Conservation (phyloP, 306 rosid species). For the Lathyrus oleraceus region DNA sequence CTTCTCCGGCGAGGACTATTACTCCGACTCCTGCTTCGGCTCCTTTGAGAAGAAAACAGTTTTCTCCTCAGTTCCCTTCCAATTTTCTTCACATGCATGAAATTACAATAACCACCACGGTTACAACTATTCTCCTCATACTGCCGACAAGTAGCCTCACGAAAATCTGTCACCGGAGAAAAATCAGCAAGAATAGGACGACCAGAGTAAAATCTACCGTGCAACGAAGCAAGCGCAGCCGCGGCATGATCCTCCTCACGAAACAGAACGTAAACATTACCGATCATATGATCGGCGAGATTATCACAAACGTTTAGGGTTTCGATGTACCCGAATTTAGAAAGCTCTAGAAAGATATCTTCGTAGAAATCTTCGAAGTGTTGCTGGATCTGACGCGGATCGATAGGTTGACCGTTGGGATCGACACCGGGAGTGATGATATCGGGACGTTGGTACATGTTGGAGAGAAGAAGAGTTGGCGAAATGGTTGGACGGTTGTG, state of each 20-base stretch:
- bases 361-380: constrained; percentile 87
- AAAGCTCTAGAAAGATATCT: constrained; percentile 64
- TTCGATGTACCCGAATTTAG: constrained; percentile 68
- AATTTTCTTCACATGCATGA: constrained; percentile 73
- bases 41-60: constrained; percentile 46
- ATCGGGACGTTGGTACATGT: constrained; percentile 85
- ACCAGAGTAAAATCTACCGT: constrained; percentile 66
- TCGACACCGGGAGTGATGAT: constrained; percentile 81
- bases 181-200: constrained; percentile 74
- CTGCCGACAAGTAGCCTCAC: constrained; percentile 78
- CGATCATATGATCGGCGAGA: constrained; percentile 84
- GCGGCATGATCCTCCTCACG: constrained; percentile 74
- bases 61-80: constrained; percentile 64
- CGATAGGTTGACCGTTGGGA: constrained; percentile 59
- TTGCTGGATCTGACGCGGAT: constrained; percentile 67
- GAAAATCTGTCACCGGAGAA: constrained; percentile 76
- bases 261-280: constrained; percentile 75
- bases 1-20: constrained; percentile 47
- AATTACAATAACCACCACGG: constrained; percentile 76
- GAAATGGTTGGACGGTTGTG: constrained; percentile 70
- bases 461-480: constrained; percentile 54
- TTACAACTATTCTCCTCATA: constrained; percentile 73
- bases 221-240: constrained; percentile 52
- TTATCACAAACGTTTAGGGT: constrained; percentile 74
- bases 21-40: constrained; percentile 32